Evolutionary conservation across 2,329 filamentous ascomycete species (phyloP), one percentile per base, ranked within the genome.

Genomic region (Seiridium cupressi): DNA sequence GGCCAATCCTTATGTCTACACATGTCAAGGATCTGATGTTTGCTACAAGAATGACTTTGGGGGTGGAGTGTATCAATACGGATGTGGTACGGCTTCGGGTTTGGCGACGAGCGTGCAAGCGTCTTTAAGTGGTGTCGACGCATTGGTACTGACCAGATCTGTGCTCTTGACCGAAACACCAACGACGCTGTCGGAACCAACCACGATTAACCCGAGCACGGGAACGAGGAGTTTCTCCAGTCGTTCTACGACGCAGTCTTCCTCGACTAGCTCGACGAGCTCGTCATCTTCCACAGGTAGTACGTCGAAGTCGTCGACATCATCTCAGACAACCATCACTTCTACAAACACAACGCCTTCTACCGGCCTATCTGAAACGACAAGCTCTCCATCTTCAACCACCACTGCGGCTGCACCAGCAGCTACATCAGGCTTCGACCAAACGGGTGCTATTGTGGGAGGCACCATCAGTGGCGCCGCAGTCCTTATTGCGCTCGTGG

Each of bases 21-120:
- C 83, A 8, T 87, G 84, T 69, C 63, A 69, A n/a, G 81, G 78
- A 4, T 71, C 73, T 54, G 66, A 81, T 51, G 77, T 84, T 13
- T 87, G 84, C 67, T 87, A 84, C 71, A 77, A 71, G 63, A 87
- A 87, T 65, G 66, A 73, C 7, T 87, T 81, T 61, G 80, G 79
- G 0, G 84, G 82, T 10, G 84, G 83, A 2, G 84, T 76, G 66
- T 83, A 73, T 55, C 84, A 87, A 70, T 87, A 76, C 57, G 84
- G 84, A 1, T 87, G 84, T 63, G 84, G 83, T 18, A 76, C 78
- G 6, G 78, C 77, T 1, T 79, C 81, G 35, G 70, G 73, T 35
- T 64, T 83, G 61, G 83, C 76, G 2, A 81, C 80, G 1, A 80
- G 75, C 1, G 84, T 87, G 8, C 71, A 74, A 32, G 75, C 76